phyloP scores from a whole-genome alignment of 2,329 filamentous ascomycete genomes.

The Xylariales sp. region DNA sequence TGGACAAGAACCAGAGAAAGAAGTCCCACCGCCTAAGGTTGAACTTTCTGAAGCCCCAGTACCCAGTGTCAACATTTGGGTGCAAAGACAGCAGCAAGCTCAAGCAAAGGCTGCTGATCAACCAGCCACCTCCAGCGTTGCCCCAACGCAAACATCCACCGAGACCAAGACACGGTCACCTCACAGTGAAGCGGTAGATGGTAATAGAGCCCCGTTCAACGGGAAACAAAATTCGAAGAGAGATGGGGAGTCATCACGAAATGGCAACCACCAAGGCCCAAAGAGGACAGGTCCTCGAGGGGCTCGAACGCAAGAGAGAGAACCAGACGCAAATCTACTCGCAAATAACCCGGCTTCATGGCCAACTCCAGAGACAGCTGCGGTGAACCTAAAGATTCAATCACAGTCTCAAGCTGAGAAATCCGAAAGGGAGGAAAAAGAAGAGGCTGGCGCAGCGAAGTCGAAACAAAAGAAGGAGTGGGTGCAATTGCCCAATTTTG shows the following conservation, averaged over 20 bases:
- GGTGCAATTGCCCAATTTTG: constrained; percentile 80
- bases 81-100: constrained; percentile 72
- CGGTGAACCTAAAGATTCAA: constrained; percentile 82
- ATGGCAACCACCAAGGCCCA: constrained; percentile 54
- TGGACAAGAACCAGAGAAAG: constrained; percentile 63
- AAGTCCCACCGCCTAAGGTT: constrained; percentile 69
- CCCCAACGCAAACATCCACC: constrained; percentile 19
- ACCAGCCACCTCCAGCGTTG: background rate
- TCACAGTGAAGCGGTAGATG: constrained; percentile 44
- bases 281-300: constrained; percentile 59
- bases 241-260: constrained; percentile 54
- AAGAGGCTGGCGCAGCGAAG: constrained; percentile 61
- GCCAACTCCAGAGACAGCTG: constrained; percentile 88
- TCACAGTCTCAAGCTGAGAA: constrained; percentile 71
- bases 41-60: constrained; percentile 83
- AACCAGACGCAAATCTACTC: constrained; percentile 69
- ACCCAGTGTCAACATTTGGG: constrained; percentile 89
- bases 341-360: constrained; percentile 84
- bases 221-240: constrained; percentile 58
- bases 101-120: constrained; percentile 58
- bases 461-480: constrained; percentile 82
- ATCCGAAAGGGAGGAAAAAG: constrained; percentile 70
- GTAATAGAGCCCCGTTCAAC: constrained; percentile 49
- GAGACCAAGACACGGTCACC: constrained; percentile 41
- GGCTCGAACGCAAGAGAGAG: constrained; percentile 59